Evolutionary conservation across 768 basidiomycete species (phyloP).

Genomic region (Phlebiopsis flavidoalba): DNA sequence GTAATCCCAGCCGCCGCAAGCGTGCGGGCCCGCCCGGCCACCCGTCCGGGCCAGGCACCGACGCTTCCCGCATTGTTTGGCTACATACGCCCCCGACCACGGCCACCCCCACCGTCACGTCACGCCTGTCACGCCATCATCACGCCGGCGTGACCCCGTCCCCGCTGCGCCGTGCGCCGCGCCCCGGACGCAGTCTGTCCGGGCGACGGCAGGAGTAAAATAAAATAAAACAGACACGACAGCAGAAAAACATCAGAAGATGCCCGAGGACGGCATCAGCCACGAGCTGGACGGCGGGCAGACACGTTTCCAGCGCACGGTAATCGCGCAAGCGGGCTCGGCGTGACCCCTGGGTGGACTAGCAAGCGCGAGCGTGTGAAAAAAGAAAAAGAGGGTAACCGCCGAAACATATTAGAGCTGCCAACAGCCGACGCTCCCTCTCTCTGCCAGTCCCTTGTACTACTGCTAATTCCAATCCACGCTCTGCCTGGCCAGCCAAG

Average conservation of each 20-base stretch:
- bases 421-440: conserved; percentile 4
- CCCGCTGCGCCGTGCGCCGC: not conserved
- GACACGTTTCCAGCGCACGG: not conserved
- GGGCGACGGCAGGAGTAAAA: not conserved
- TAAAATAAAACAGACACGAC: not conserved
- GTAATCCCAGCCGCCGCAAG: not conserved
- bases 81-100: not conserved
- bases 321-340: conserved; percentile 16
- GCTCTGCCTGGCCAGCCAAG: conserved; percentile 22
- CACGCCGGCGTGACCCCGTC: not conserved
- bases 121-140: not conserved
- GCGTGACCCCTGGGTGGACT: conserved; percentile 10
- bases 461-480: conserved; percentile 25
- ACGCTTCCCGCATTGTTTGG: conserved; percentile 3
- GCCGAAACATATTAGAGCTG: conserved; percentile 20
- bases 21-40: not conserved
- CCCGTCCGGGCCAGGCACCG: conserved; percentile 6
- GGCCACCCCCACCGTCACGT: not conserved
- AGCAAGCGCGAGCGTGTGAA: conserved; percentile 13
- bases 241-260: not conserved
- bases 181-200: not conserved
- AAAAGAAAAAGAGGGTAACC: conserved; percentile 24
- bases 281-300: not conserved
- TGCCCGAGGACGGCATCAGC: not conserved
- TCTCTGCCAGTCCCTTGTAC: conserved; percentile 26